These are phyloP conservation scores for Coprinopsis strossmayeri DNA, from an alignment of 768 basidiomycete genomes.

Conservation along the genomic window DNA sequence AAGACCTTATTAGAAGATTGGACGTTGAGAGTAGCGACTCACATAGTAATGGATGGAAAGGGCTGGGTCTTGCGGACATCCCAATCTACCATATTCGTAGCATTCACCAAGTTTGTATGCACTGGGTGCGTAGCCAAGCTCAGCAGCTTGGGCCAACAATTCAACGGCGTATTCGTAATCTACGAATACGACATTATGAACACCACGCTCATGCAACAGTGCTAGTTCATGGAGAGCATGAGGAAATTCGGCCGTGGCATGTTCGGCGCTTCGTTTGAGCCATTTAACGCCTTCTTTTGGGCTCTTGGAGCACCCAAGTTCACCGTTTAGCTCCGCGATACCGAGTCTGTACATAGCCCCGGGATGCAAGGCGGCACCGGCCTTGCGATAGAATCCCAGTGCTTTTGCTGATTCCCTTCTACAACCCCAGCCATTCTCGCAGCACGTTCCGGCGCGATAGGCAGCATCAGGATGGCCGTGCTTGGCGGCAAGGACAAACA, in stretches of 20 bases:
- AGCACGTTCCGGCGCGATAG: constrained; percentile 94
- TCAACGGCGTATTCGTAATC: constrained; percentile 95
- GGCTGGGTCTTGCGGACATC: constrained; percentile 95
- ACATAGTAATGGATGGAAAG: constrained; percentile 99
- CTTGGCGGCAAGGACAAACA: constrained; percentile 94
- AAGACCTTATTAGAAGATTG: constrained; percentile 10
- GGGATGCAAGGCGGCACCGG: constrained; percentile 84
- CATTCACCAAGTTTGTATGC: constrained; percentile 96
- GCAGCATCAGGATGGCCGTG: constrained; percentile 95
- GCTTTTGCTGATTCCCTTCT: constrained; percentile 89
- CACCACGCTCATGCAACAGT: constrained; percentile 91
- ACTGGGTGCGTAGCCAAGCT: constrained; percentile 93
- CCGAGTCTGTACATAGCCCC: constrained; percentile 97
- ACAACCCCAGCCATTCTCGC: constrained; percentile 99
- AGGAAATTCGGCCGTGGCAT: constrained; percentile 91
- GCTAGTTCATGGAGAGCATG: constrained; percentile 95
- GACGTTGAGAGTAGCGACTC: constrained; percentile 25
- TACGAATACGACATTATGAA: constrained; percentile 95
- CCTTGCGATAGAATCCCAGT: constrained; percentile 88
- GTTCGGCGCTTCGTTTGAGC: constrained; percentile 95
- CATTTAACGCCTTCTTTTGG: constrained; percentile 98
- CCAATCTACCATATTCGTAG: constrained; percentile 99
- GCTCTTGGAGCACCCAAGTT: constrained; percentile 77
- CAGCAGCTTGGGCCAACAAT: constrained; percentile 89
- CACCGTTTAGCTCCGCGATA: constrained; percentile 93